phyloP scores from a whole-genome alignment of 352 stramenopile genomes.

The Lagenidium sp. region DNA sequence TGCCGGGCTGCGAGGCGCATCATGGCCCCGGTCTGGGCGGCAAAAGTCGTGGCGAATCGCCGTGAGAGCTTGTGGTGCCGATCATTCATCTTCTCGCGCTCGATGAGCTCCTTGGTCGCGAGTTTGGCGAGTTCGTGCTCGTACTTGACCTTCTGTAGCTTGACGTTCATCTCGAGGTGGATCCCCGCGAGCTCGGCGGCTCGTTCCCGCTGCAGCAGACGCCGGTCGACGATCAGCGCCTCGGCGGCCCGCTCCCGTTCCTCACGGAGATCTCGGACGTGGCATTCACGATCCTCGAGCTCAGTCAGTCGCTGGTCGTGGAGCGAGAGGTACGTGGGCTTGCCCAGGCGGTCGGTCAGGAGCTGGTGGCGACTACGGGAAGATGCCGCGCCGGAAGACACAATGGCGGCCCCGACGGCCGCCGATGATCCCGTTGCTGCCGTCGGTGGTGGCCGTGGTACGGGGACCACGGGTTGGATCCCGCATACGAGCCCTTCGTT shows the following conservation, averaged over 20 bases:
- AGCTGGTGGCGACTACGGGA: conserved; percentile 55
- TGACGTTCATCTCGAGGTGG: conserved; percentile 59
- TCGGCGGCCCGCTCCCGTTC: conserved; percentile 56
- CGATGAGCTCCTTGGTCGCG: conserved; percentile 23
- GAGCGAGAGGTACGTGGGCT: conserved; percentile 17
- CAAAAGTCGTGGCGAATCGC: conserved; percentile 43
- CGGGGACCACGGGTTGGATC: no score
- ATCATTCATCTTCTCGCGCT: conserved; percentile 36
- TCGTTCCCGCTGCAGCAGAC: conserved; percentile 54
- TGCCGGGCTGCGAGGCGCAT: conserved; percentile 53
- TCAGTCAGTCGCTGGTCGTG: conserved; percentile 21
- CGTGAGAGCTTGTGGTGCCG: conserved; percentile 30
- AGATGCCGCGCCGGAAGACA: no score
- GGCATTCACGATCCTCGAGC: conserved; percentile 22
- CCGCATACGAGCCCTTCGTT: no score
- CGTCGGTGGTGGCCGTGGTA: conserved; percentile 2
- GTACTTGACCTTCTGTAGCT: conserved; percentile 57
- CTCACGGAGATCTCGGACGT: conserved; percentile 49
- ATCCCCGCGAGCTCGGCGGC: conserved; percentile 41
- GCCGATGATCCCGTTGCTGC: neutral
- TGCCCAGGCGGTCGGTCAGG: conserved; percentile 38
- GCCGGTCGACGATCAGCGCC: conserved; percentile 54
- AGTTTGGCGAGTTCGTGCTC: conserved; percentile 41
- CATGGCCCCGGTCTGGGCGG: conserved; percentile 44
- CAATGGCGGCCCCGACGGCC: conserved; percentile 10